Evolutionary conservation across 345 rosid genomes (phyloP).

Genomic region (Rubroshorea leprosula): DNA sequence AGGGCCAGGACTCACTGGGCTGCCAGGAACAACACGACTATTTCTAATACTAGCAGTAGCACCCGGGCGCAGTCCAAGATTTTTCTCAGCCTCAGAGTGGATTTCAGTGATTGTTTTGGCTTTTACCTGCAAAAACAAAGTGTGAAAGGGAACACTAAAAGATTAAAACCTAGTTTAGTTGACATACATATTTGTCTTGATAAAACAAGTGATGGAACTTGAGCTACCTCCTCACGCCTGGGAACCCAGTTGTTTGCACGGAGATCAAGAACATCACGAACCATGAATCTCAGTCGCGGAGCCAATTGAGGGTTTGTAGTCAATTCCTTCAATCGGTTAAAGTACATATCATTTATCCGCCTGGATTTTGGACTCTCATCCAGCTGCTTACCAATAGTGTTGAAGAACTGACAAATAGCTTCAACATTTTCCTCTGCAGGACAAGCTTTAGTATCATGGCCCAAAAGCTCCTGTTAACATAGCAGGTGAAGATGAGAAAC

Average conservation of each 20-base stretch:
- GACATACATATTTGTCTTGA: too few relatives aligned
- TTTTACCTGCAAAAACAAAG: conserved; percentile 51
- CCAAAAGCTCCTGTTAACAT: conserved; percentile 71
- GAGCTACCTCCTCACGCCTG: background rate
- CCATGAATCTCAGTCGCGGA: conserved; percentile 70
- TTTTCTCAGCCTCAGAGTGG: conserved; percentile 85
- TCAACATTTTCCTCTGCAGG: conserved; percentile 93
- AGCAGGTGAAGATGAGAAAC: conserved; percentile 3
- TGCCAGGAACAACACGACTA: conserved; percentile 43
- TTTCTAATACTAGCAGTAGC: conserved; percentile 80
- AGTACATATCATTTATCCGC: conserved; percentile 61
- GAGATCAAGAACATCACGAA: conserved; percentile 75
- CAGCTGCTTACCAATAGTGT: conserved; percentile 84
- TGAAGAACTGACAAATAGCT: conserved; percentile 82
- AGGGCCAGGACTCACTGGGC: conserved; percentile 47
- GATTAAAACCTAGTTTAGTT: too few relatives aligned
- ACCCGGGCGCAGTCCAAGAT: conserved; percentile 90
- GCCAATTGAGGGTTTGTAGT: conserved; percentile 56
- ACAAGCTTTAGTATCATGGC: conserved; percentile 47
- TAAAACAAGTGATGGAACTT: too few relatives aligned
- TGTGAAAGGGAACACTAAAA: too few relatives aligned
- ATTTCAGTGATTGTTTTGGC: conserved; percentile 93
- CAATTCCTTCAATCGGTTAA: conserved; percentile 56
- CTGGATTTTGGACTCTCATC: conserved; percentile 67
- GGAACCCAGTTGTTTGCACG: conserved; percentile 69